Evolutionary conservation across 169 alveolate genomes (phyloP), one percentile per base, ranked within the genome.

Genomic region (Eimeria sp.): DNA sequence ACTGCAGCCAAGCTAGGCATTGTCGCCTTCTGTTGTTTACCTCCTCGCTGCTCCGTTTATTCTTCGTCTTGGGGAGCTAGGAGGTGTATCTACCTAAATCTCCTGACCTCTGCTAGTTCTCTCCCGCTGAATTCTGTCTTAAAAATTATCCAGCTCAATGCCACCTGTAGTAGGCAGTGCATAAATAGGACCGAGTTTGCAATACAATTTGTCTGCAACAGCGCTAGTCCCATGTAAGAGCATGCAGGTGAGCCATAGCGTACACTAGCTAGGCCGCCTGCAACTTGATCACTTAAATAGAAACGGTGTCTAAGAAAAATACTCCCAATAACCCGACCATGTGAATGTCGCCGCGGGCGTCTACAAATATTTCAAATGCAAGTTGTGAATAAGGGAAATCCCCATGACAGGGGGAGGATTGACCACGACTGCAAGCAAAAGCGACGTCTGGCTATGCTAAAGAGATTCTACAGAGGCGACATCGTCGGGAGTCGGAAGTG

Each of bases 1-100:
- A 47, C 72, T 97, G 88, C 82, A 84, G 67, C 13, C 80, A 5
- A 30, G 70, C 67, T 84, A 40, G 34, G 18, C 47, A 30, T 11
- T 82, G 73, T n/a, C 22, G 73, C 40, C 40, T 14, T 22, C 63
- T 43, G n/a, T 58, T 13, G 10, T 34, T 20, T 16, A 75, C 61
- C 20, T 40, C 14, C 49, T 72, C 45, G 43, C 25, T 13, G 22
- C 16, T 51, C 10, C 43, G 67, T 47, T 82, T 7, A n/a, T n/a
- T 82, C 45, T 67, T 25, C 65, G 40, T 2, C 2, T 0, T 76
- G 18, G 89, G n/a, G 16, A 22, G 9, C n/a, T 34, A 47, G 89
- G 61, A 54, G 4, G 20, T 11, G 20, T 54, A 11, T 14, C 73
- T 51, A 51, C 10, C 45, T 82, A 27, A 54, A 40, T 16, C 18